phyloP scores from a whole-genome alignment of 1,284 basidiomycete species.

The Fomitopsis pinicola region DNA sequence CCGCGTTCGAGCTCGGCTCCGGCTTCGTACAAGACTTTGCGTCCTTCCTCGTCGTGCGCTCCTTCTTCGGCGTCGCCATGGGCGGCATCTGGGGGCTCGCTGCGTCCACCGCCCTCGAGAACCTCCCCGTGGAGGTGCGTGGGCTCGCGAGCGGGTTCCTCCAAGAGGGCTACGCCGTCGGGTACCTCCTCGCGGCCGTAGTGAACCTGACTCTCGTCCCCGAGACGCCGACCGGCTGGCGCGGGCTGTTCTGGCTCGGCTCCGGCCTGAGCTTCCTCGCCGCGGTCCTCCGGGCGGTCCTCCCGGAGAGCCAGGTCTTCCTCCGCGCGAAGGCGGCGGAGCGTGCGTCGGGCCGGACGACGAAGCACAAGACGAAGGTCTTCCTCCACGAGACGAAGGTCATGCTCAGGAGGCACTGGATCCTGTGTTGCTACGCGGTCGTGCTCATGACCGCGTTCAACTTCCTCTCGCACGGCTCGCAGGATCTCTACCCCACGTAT shows the following conservation, averaged over 20 bases:
- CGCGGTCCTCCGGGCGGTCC: slow-evolving; percentile 61
- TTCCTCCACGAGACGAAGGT: slow-evolving; percentile 70
- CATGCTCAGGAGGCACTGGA: slow-evolving; percentile 87
- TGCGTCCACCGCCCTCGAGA: slow-evolving; percentile 80
- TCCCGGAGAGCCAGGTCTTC: slow-evolving; percentile 86
- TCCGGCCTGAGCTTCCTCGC: slow-evolving; percentile 74
- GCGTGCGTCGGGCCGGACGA: slow-evolving; percentile 34
- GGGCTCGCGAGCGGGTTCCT: slow-evolving; percentile 84
- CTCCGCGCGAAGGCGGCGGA: slow-evolving; percentile 52
- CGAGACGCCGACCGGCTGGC: slow-evolving; percentile 47
- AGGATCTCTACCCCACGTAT: slow-evolving; percentile 81
- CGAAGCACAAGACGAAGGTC: slow-evolving; percentile 54
- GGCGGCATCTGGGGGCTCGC: slow-evolving; percentile 82
- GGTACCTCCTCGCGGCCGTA: slow-evolving; percentile 48
- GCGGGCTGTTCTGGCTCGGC: slow-evolving; percentile 64
- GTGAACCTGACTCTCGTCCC: slow-evolving; percentile 78
- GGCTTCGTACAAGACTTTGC: slow-evolving; percentile 68
- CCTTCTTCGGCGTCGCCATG: slow-evolving; percentile 86
- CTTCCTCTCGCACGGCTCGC: slow-evolving; percentile 85
- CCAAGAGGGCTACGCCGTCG: slow-evolving; percentile 65
- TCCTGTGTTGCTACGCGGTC: slow-evolving; percentile 80
- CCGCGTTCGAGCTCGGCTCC: slow-evolving; percentile 75
- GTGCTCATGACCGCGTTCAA: slow-evolving; percentile 86
- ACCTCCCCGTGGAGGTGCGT: slow-evolving; percentile 82
- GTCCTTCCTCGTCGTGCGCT: slow-evolving; percentile 70